Evolutionary conservation across 2,329 filamentous ascomycete genomes (phyloP), one percentile per base, ranked within the genome.

Genomic region (Aspergillus sp.): DNA sequence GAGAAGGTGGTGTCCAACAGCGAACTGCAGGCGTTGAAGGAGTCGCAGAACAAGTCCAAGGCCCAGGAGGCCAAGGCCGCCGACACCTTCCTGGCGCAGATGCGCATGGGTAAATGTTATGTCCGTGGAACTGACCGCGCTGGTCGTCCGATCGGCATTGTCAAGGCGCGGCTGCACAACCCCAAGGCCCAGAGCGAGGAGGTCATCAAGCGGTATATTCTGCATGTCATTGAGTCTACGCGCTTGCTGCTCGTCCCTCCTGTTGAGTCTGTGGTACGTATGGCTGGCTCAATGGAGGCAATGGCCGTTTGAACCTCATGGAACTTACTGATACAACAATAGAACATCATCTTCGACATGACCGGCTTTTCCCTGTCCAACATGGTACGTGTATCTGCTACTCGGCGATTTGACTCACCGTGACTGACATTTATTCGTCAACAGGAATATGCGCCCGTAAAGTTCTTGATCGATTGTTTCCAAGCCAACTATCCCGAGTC

Each of bases 391-490:
- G 5, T n/a, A 20, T 13, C 2, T 23, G 19, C 0, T 16, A n/a
- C 5, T 2, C 20, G 5, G 19, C 5, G 34, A 17, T 5, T 5
- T n/a, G 34, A 38, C 3, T n/a, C 34, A 7, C 34, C 3, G n/a
- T 16, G 14, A 11, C 34, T 38, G 34, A 38, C 11, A 4, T n/a
- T 34, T 1, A 7, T 11, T 20, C 4, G 4, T 43, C 5, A 19
- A 1, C 40, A 87, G 85, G 94, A 99, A 74, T 97, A 97, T 71
- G 85, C 89, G 0, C 93, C 94, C 0, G 89, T 99, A 49, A 97
- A 96, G 68, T 97, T 97, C 74, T 96, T 97, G 86, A 96, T 97
- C 71, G 93, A 95, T 71, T 96, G 91, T 70, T 97, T 97, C 69
- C 91, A 97, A 77, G 91, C 92, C 54, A 97, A 97, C 70, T 99